A percentile compares a stretch with the other conserved stretches of the same genome.
Evolutionary conservation across 768 basidiomycete genomes (phyloP).

Genomic region (Pleurotus salmoneostramineus): DNA sequence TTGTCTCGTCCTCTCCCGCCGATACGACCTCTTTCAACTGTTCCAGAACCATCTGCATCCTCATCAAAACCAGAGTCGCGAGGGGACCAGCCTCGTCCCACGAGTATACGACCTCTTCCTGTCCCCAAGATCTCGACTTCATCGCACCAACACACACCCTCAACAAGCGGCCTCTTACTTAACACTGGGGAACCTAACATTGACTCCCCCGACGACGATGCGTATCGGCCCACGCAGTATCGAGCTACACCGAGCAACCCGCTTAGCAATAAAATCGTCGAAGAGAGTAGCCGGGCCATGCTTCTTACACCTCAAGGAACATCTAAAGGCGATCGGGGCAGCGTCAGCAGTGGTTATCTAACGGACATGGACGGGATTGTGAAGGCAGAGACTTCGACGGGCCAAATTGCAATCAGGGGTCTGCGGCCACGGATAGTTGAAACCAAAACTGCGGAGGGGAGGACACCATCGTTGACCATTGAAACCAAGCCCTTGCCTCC

Average conservation of each 20-base stretch:
- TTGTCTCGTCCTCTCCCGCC: not conserved
- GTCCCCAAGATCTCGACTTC: constrained; percentile 23
- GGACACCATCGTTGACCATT: not conserved
- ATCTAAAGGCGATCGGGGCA: constrained; percentile 16
- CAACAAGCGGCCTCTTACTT: constrained; percentile 17
- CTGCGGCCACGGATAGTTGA: constrained; percentile 19
- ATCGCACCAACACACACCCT: constrained; percentile 10
- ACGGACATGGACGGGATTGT: constrained; percentile 15
- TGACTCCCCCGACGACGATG: not conserved
- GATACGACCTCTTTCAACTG: not conserved
- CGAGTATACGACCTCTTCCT: constrained; percentile 16
- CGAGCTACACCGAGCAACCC: not conserved
- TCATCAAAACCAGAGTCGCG: not conserved
- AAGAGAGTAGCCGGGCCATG: not conserved
- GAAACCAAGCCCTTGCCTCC: not conserved
- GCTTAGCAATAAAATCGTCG: not conserved
- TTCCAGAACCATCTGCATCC: not conserved
- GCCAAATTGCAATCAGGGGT: constrained; percentile 12
- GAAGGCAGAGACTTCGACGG: constrained; percentile 16
- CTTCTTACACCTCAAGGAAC: constrained; percentile 10
- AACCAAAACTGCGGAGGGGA: constrained; percentile 3
- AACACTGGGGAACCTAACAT: constrained; percentile 13
- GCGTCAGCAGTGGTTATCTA: constrained; percentile 16
- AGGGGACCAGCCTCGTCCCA: not conserved
- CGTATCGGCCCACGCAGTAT: not conserved